These are phyloP conservation scores for Calonectria pseudoreteaudii DNA, from an alignment of 2,329 filamentous ascomycete species.

Conservation along the genomic window DNA sequence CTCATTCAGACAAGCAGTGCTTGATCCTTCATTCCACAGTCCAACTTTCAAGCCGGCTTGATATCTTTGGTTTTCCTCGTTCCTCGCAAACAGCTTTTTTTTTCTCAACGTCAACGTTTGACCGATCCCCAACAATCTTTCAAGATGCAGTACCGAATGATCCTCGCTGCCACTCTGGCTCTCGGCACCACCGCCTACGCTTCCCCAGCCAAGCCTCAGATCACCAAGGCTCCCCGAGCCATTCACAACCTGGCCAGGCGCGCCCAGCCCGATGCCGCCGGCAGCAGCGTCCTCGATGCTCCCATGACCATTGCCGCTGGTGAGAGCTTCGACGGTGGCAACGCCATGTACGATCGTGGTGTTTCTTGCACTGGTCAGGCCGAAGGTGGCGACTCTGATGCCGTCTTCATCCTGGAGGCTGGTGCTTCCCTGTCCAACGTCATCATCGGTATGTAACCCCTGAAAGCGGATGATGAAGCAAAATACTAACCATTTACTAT, in stretches of 20 bases:
- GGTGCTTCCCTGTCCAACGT: constrained; percentile 60
- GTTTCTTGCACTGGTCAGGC: constrained; percentile 40
- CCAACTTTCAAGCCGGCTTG: constrained; percentile 39
- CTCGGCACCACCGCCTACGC: constrained; percentile 36
- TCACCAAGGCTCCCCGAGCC: constrained; percentile 33
- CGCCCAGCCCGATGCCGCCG: constrained; percentile 31
- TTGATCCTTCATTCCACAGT: constrained; percentile 37
- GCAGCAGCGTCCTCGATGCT: constrained; percentile 39
- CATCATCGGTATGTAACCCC: constrained; percentile 53
- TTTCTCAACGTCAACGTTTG: background rate
- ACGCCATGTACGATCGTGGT: constrained; percentile 44
- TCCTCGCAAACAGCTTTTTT: background rate
- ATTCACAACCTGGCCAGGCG: constrained; percentile 29
- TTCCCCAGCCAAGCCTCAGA: constrained; percentile 33
- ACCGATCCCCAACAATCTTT: background rate
- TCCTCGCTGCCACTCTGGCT: constrained; percentile 40
- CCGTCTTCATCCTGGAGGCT: constrained; percentile 55
- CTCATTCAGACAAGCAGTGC: constrained; percentile 42
- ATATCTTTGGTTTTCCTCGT: constrained; percentile 24
- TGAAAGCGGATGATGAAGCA: background rate
- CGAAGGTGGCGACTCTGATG: constrained; percentile 50
- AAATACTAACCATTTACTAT: background rate
- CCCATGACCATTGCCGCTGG: constrained; percentile 42
- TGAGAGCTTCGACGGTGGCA: constrained; percentile 44
- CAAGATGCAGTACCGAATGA: constrained; percentile 45